phyloP scores from a whole-genome alignment of 2,329 filamentous ascomycete genomes.

The Pyrenophora teres region DNA sequence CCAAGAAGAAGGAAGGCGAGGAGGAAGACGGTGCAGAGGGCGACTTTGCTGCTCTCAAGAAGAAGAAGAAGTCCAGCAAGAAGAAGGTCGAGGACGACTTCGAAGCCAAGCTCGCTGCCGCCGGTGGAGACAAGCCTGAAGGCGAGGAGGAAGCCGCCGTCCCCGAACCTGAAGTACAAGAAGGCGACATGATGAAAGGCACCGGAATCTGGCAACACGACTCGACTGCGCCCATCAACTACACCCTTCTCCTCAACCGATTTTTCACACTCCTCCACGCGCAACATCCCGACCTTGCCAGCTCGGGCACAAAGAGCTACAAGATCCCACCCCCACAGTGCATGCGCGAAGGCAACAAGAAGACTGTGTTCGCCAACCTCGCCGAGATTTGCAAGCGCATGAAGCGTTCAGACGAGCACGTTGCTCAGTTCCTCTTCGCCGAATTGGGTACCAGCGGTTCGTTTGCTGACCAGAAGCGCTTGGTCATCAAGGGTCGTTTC shows the following conservation, averaged over 20 bases:
- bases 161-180: constrained; percentile 59
- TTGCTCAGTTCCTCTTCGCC: constrained; percentile 95
- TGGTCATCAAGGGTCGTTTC: constrained; percentile 99
- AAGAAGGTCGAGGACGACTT: constrained; percentile 64
- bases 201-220: constrained; percentile 91
- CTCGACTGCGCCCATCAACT: constrained; percentile 76
- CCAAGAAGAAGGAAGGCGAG: constrained; percentile 62
- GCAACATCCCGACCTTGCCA: constrained; percentile 94
- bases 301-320: constrained; percentile 89
- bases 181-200: constrained; percentile 81
- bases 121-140: constrained; percentile 59
- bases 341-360: constrained; percentile 98
- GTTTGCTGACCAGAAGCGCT: constrained; percentile 81
- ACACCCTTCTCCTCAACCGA: constrained; percentile 81
- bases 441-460: constrained; percentile 97
- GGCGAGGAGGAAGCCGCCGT: constrained; percentile 53
- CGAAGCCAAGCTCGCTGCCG: constrained; percentile 68
- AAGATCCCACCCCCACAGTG: constrained; percentile 99
- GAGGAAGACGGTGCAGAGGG: constrained; percentile 58
- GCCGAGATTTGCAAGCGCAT: constrained; percentile 98
- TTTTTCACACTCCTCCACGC: constrained; percentile 95
- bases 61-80: constrained; percentile 85
- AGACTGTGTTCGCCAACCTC: constrained; percentile 98
- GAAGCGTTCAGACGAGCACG: constrained; percentile 98
- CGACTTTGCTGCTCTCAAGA: constrained; percentile 70